Evolutionary conservation across 2,329 filamentous ascomycete species (phyloP), one percentile per base, ranked within the genome.

Genomic region (Colletotrichum kahawae): DNA sequence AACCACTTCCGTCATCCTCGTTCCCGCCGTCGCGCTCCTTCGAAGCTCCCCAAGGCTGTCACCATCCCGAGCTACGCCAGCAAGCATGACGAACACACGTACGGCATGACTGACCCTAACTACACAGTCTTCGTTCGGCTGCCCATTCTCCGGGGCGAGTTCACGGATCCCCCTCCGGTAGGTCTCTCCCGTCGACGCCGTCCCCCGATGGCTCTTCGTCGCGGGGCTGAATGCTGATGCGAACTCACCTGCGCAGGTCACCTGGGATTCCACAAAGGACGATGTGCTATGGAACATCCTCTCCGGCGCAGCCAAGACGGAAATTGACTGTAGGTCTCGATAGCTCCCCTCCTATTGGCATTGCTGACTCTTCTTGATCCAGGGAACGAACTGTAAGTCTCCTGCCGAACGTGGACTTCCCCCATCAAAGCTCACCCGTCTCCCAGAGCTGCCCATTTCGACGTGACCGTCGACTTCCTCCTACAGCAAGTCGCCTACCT

Each of bases 401-500:
- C 27, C 24, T 24, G 59, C 57, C 60, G 36, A 34, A 48, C 12
- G 10, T 51, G 43, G 18, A 14, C 60, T 27, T 48, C 12, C 75
- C 67, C 79, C 69, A 31, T 71, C 43, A 78, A 78, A 75, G n/a
- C 56, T 63, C 24, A 75, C 60, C 27, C 18, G n/a, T 16, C 24
- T 18, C 5, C 10, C 78, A 94, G 93, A 81, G 95, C 95, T 62
- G 88, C 90, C 67, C 89, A 91, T 60, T 98, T 98, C 84, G 91
- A 96, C 77, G 96, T 98, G 24, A 93, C 95, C 31, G 92, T 97
- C 73, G 90, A 95, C 54, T 98, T 98, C 81, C 90, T 99, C 36
- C 91, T 98, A 18, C 95, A 98, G 82, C 95, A 99, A 84, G 95
- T 95, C 77, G 95, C 95, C 83, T 98, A 95, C 91, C 91, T 98